phyloP scores from a whole-genome alignment of 108 stramenopile species.

The Skeletonema marinoi region DNA sequence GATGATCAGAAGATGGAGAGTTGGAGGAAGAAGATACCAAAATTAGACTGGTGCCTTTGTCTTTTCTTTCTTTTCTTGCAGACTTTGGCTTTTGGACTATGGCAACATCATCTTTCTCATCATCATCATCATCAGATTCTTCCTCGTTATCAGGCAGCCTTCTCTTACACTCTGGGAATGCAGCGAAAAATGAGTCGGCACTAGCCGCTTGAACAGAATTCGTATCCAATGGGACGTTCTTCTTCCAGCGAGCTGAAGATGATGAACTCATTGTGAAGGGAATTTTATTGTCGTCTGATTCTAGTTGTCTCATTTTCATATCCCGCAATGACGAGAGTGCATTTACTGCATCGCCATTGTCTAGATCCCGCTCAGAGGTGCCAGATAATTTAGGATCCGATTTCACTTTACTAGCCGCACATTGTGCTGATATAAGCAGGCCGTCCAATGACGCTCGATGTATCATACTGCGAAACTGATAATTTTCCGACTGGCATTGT shows the following conservation, averaged over 20 bases:
- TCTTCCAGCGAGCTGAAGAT: not conserved
- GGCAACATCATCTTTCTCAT: slow-evolving; percentile 12
- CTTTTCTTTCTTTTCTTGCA: slow-evolving; percentile 17
- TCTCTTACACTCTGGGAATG: slow-evolving; percentile 72
- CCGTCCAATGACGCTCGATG: slow-evolving; percentile 32
- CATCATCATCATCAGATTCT: slow-evolving; percentile 22
- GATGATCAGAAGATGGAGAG: slow-evolving; percentile 30
- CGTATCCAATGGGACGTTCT: not conserved
- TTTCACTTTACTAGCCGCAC: slow-evolving; percentile 14
- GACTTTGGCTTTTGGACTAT: slow-evolving; percentile 21
- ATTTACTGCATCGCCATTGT: slow-evolving; percentile 5
- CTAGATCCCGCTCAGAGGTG: slow-evolving; percentile 16
- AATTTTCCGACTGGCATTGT: not conserved
- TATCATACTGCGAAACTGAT: slow-evolving; percentile 27
- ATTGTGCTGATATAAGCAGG: slow-evolving; percentile 24
- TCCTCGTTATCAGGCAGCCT: not conserved
- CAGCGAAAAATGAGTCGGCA: slow-evolving; percentile 70
- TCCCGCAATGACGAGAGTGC: slow-evolving; percentile 28
- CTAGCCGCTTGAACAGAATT: slow-evolving; percentile 5
- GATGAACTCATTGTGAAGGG: slow-evolving; percentile 4
- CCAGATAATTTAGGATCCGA: not conserved
- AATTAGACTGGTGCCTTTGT: slow-evolving; percentile 7
- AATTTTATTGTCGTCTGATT: slow-evolving; percentile 12
- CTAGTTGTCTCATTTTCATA: slow-evolving; percentile 24
- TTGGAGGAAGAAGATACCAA: slow-evolving; percentile 13